phyloP scores from a whole-genome alignment of 805 yeast species.

The Komagataella ulmi region DNA sequence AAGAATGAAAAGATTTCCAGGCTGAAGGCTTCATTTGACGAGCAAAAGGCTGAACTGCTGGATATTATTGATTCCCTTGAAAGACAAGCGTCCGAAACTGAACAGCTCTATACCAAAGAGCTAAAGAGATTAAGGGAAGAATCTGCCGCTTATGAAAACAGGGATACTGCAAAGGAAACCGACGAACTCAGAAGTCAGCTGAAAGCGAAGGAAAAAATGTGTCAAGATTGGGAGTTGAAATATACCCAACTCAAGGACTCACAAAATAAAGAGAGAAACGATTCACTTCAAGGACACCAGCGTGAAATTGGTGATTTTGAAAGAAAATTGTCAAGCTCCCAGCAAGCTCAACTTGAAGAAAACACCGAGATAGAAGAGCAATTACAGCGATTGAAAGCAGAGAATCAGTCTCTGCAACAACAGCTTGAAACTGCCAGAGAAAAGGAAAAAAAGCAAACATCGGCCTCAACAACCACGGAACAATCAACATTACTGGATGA shows the following conservation, averaged over 20 bases:
- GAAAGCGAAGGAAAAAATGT: conserved; percentile 1
- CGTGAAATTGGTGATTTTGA: background rate
- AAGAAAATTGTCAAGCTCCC: background rate
- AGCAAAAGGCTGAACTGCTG: conserved; percentile 44
- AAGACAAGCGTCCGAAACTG: conserved; percentile 41
- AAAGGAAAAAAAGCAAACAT: background rate
- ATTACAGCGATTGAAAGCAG: background rate
- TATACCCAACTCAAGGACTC: background rate
- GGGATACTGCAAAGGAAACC: conserved; percentile 8
- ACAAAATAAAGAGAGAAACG: background rate
- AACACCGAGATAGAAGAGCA: background rate
- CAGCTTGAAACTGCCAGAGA: background rate
- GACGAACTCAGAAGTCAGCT: conserved; percentile 3
- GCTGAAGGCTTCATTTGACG: conserved; percentile 33
- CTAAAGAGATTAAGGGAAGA: conserved; percentile 21
- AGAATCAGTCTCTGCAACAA: background rate
- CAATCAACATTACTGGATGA: background rate
- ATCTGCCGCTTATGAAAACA: background rate
- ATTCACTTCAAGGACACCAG: background rate
- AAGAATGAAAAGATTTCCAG: conserved; percentile 33
- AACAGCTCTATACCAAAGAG: conserved; percentile 30
- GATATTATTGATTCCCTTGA: conserved; percentile 44
- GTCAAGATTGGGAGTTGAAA: background rate
- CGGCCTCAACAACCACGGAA: background rate
- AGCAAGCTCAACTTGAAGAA: background rate